Evolutionary conservation across 768 basidiomycete genomes (phyloP).

Genomic region (Lentinula edodes): DNA sequence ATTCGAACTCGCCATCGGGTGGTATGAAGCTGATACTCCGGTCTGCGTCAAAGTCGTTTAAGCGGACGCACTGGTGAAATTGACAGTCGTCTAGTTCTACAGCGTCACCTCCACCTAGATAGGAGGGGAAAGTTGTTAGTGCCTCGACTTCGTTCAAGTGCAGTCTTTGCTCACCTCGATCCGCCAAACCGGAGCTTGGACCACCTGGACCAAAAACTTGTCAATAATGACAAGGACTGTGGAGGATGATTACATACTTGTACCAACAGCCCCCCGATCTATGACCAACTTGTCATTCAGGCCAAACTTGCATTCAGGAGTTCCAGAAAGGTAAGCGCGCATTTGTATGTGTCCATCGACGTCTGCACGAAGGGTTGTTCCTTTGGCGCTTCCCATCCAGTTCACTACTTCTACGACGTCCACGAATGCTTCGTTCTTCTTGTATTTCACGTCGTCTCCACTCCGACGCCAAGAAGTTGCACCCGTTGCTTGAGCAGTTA

Average conservation of each 20-base stretch:
- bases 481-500: constrained; percentile 95
- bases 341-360: constrained; percentile 98
- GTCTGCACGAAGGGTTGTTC: constrained; percentile 88
- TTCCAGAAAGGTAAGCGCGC: constrained; percentile 95
- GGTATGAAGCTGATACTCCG: constrained; percentile 96
- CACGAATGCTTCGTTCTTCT: constrained; percentile 99
- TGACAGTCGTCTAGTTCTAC: constrained; percentile 98
- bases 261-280: constrained; percentile 48
- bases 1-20: constrained; percentile 97
- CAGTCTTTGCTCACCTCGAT: constrained; percentile 34
- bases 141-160: not conserved
- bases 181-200: constrained; percentile 29
- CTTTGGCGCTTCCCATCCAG: constrained; percentile 95
- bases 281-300: constrained; percentile 98
- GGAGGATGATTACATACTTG: not conserved
- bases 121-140: constrained; percentile 15
- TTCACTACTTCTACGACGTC: constrained; percentile 98
- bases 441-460: constrained; percentile 87
- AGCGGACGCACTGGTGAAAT: constrained; percentile 96
- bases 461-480: constrained; percentile 88
- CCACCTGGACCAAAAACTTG: not conserved
- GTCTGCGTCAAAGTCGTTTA: constrained; percentile 91
- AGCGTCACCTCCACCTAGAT: constrained; percentile 39
- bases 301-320: constrained; percentile 98
- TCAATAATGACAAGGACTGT: not conserved